Evolutionary conservation across 1,139 yeast species (phyloP), one percentile per base, ranked within the genome.

Genomic region (Geotrichum restrictum): DNA sequence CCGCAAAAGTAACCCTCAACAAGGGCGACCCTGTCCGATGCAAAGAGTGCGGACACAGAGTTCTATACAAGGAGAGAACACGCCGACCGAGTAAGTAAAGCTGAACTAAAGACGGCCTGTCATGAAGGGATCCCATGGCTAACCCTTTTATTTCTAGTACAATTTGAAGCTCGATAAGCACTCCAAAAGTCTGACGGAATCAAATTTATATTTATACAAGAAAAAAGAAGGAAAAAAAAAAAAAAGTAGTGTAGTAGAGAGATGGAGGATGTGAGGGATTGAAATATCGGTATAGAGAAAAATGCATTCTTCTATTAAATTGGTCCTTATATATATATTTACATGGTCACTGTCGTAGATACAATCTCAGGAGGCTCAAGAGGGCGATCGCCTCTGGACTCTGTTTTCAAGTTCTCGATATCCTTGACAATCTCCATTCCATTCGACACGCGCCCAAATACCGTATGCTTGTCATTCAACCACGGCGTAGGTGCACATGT

Each of bases 11-110:
- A 63, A 82, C 95, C 5, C 80, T 93, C 63, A 85, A 91, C 55
- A 88, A 93, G 74, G 88, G 88, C 62, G 98, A 93, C 70, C 96
- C 98, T 51, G 96, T 93, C 60, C 87, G 98, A 75, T 93, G 98
- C 75, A 91, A 91, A 73, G 96, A 91, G 65, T 93, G 98, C 72
- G 98, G 98, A 57, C 98, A 93, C 74, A 85, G 98, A 74, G 98
- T 93, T 59, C 77, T 93, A 61, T 88, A 93, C 76, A 93, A 93
- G 76, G 96, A 96, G 60, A 84, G 98, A 76, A 91, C 98, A 47
- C 86, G 91, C 76, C 82, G 98, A 74, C 88, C 91, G 95, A 94
- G 82, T 60, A 81, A 58, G 69, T 61, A 48, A n/a, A 1, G 11
- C n/a, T 34, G 10, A 3, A 1, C 21, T 8, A 34, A 3, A n/a